Base-by-base conservation (phyloP, 805 yeast species). In the Blastobotrys chiropterorum region DNA sequence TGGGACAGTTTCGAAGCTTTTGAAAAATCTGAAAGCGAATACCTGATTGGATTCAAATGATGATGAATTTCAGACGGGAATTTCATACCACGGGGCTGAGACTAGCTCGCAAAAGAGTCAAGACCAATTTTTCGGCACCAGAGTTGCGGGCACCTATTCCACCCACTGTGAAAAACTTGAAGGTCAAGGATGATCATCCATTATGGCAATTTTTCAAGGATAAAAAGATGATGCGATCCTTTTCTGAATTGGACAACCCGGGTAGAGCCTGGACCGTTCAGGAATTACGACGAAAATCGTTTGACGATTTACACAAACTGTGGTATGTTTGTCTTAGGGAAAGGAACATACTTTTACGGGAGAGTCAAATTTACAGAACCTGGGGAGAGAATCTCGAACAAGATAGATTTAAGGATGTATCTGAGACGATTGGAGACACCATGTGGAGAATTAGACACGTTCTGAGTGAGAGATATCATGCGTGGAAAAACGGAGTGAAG, bases 311-410 rank as follows among this genome's bases (percentile, higher is more conserved):
- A 60, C 99, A 94, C 68, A 79, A 82, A 38, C 73, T 94, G 61
- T 94, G 99, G 98, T 92, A 88, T 67, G 76, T 85, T 44, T 81
- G 90, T 59, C 70, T 92, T 58, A 86, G 81, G 65, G 96, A 94
- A 68, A 74, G 95, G 59, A 94, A 94, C 67, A 71, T 80, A 13
- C 68, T 92, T 52, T 82, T 81, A 34, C 78, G 96, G 60, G 98
- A 94, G 67, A 73, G 74, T 51, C 81, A 84, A 56, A 74, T 87
- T 58, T 76, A 78, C 52, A 75, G 65, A 38, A 71, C 72, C 15
- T 57, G 61, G 62, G 51, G 50, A 53, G 56, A 56, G 20, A 62
- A 62, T 47, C 49, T 58, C 34, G 53, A 53, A 3, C 63, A 62
- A 46, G 60, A 58, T 44, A 57, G 52, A 17, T 65, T 67, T 56